phyloP scores from a whole-genome alignment of 441 rosid species.

The Eutrema salsugineum region DNA sequence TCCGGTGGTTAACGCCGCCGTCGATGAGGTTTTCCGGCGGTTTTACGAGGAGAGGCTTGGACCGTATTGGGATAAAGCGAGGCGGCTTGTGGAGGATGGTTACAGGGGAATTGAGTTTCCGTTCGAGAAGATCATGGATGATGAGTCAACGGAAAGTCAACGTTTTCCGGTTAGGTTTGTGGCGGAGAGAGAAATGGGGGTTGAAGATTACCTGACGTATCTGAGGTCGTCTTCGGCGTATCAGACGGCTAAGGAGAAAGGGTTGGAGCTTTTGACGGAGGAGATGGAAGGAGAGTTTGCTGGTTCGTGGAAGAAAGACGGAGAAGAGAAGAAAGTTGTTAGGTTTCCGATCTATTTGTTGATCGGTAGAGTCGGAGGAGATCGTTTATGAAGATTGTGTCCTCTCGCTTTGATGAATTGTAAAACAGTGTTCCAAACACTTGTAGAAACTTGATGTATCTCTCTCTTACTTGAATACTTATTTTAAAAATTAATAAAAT shows the following conservation, averaged over 20 bases:
- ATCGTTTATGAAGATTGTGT: background rate
- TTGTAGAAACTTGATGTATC: too few relatives aligned
- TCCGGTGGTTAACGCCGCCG: slow-evolving; percentile 50
- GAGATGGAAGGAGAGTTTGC: slow-evolving; percentile 43
- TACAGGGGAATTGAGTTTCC: slow-evolving; percentile 57
- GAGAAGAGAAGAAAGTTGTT: slow-evolving; percentile 42
- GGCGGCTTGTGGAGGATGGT: slow-evolving; percentile 54
- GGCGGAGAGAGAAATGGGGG: slow-evolving; percentile 49
- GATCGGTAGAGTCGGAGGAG: slow-evolving; percentile 57
- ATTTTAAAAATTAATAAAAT: too few relatives aligned
- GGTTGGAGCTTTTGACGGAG: slow-evolving; percentile 54
- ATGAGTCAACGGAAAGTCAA: slow-evolving; percentile 40
- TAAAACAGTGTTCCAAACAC: background rate
- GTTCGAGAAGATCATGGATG: slow-evolving; percentile 57
- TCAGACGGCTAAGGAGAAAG: slow-evolving; percentile 68
- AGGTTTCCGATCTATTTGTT: slow-evolving; percentile 60
- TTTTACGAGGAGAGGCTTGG: slow-evolving; percentile 39
- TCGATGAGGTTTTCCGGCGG: slow-evolving; percentile 47
- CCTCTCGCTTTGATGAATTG: background rate
- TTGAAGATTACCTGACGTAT: slow-evolving; percentile 52
- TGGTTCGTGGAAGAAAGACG: slow-evolving; percentile 60
- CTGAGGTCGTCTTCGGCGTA: slow-evolving; percentile 76
- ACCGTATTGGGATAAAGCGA: slow-evolving; percentile 55
- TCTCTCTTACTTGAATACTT: too few relatives aligned
- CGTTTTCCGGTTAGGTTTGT: slow-evolving; percentile 46